phyloP scores from a whole-genome alignment of 2,329 filamentous ascomycete species.

The Fusarium chlamydosporum region DNA sequence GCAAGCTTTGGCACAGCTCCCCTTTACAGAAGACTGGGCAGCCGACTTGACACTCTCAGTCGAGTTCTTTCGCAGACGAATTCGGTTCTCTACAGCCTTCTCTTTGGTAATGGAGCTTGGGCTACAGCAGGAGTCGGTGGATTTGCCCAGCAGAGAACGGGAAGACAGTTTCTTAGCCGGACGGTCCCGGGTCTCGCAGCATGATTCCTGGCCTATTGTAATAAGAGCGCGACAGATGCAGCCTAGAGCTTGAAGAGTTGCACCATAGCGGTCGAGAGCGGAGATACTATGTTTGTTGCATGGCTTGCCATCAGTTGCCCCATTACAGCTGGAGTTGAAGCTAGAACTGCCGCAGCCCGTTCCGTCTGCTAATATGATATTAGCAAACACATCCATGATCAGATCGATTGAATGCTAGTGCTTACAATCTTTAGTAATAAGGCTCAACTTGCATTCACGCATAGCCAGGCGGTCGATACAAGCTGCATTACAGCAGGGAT shows the following conservation, averaged over 20 bases:
- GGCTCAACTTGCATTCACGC: slow-evolving; percentile 55
- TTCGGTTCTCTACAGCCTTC: slow-evolving; percentile 24
- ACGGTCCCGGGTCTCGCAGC: slow-evolving; percentile 57
- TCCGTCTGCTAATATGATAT: not conserved
- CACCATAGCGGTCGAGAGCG: slow-evolving; percentile 58
- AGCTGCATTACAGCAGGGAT: slow-evolving; percentile 60
- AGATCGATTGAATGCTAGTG: not conserved
- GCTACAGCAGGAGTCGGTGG: slow-evolving; percentile 50
- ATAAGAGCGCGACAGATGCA: slow-evolving; percentile 68
- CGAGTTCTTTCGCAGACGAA: slow-evolving; percentile 33
- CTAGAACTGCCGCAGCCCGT: slow-evolving; percentile 2
- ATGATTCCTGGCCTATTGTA: slow-evolving; percentile 66
- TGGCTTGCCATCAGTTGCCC: slow-evolving; percentile 48
- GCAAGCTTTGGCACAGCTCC: slow-evolving; percentile 34
- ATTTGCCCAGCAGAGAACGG: slow-evolving; percentile 36
- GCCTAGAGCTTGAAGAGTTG: slow-evolving; percentile 63
- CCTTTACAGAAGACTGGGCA: slow-evolving; percentile 11
- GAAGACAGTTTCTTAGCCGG: slow-evolving; percentile 41
- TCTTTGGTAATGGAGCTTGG: slow-evolving; percentile 30
- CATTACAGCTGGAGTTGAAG: slow-evolving; percentile 25
- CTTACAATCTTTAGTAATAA: slow-evolving; percentile 10
- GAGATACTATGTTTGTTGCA: slow-evolving; percentile 57
- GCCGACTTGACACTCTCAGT: slow-evolving; percentile 16
- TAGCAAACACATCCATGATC: not conserved
- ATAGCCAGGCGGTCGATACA: slow-evolving; percentile 62